Base-by-base conservation (phyloP, 768 basidiomycete species). In the Agrocybe pediades region DNA sequence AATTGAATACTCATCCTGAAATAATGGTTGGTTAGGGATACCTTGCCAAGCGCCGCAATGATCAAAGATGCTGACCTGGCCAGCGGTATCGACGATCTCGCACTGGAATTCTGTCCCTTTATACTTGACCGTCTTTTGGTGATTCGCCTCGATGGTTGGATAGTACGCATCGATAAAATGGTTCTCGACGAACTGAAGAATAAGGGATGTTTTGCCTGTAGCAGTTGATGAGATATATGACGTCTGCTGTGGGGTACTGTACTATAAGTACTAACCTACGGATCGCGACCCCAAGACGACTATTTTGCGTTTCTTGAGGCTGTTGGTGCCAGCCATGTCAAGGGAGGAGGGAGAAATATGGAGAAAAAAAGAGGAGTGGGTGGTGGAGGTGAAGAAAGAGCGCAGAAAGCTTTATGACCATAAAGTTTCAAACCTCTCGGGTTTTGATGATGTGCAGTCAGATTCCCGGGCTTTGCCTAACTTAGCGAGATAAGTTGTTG, bases 81-180 rank as follows among this genome's bases (percentile, higher is more conserved):
- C 95, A 27, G 95, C 95, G 48, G 92, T 95, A 72, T 97, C 95
- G 61, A 95, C 88, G 71, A 98, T 90, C 75, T 95, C 91, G 74
- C 92, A 94, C 55, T 92, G 85, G 64, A 90, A 96, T 56, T 93
- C 88, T 17, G 80, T 75, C 49, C 93, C 93, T 46, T 89, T 87
- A 74, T 86, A 83, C 60, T 76, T 80, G 66, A 97, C 80, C 50
- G 76, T 80, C 75, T 94, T 95, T 52, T 80, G 75, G 64, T 86
- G 87, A 21, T 85, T 87, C 61, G 75, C 82, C 71, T 96, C 93
- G 68, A 95, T 94, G 56, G 93, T 96, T 26, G 95, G 94, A 72
- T 92, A 91, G 74, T 96, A 96, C 16, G 84, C 78, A 51, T 94
- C 91, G 65, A 88, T 82, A 65, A 95, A 97, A 59, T 86, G 82